Conservation (phyloP, 2,329 filamentous ascomycete genomes). For the Zymoseptoria crescenta region DNA sequence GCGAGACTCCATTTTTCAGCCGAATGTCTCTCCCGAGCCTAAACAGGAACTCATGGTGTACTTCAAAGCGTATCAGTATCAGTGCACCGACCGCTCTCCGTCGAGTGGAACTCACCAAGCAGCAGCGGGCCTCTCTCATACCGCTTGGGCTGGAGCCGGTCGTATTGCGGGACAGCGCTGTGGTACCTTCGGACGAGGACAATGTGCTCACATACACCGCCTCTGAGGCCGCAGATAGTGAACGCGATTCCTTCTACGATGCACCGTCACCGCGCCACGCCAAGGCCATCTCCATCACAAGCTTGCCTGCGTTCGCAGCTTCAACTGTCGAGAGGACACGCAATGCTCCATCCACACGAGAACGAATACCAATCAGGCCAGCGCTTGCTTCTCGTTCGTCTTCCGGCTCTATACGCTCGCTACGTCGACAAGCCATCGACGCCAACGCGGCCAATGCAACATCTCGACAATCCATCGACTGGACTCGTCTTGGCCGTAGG, state of each 20-base stretch:
- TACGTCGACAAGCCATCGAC: constrained; percentile 29
- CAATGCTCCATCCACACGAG: background rate
- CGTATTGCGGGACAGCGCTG: constrained; percentile 13
- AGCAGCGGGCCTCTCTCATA: constrained; percentile 22
- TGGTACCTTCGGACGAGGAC: background rate
- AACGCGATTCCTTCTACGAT: background rate
- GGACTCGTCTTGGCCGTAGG: constrained; percentile 31
- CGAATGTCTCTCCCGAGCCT: constrained; percentile 11
- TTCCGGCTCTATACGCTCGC: constrained; percentile 28
- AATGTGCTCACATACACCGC: constrained; percentile 14
- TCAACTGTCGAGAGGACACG: background rate
- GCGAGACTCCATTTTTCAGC: constrained; percentile 15
- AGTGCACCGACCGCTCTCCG: constrained; percentile 20
- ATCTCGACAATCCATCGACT: constrained; percentile 22
- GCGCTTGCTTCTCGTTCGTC: constrained; percentile 17
- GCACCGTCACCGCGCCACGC: background rate
- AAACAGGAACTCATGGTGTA: constrained; percentile 14
- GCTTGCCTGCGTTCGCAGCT: background rate
- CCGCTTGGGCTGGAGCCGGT: constrained; percentile 24
- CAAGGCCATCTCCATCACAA: background rate
- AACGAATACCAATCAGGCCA: constrained; percentile 2
- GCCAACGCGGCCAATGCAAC: constrained; percentile 8
- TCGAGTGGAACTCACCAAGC: constrained; percentile 24
- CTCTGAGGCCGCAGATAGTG: background rate
- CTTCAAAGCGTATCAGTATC: constrained; percentile 19